Evolutionary conservation across 106 monocot species (phyloP), one percentile per base, ranked within the genome.

Genomic region (Iris macrosiphon): DNA sequence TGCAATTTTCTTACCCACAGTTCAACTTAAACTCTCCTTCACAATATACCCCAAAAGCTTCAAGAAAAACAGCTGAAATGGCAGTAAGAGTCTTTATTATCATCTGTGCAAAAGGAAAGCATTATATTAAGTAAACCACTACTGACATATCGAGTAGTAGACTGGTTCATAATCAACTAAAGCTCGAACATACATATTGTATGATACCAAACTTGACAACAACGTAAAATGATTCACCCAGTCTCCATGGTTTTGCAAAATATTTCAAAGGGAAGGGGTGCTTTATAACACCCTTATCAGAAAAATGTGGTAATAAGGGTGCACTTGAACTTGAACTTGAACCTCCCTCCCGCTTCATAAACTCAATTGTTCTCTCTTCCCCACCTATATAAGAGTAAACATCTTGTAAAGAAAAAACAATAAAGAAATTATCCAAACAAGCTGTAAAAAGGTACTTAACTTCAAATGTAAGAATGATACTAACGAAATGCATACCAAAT

Each of bases 231-330:
- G 75, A 74, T 59, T 64, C 64, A 33, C 83, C 93, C 49, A 94
- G 27, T 72, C 67, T 88, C 93, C 93, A 94, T 22, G 88, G 93
- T 59, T 76, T 88, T 49, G 85, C 24, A 26, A 94, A 55, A 68
- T 64, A 82, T 16, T 84, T 94, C 63, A 94, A 66, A 37, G 93
- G 93, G 49, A 94, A 94, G 33, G 62, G 93, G 66, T 94, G 93
- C 49, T 94, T 78, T 59, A 94, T 64, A 51, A 94, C 47, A 40
- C 88, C 88, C 58, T 74, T 88, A 31, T 71, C 75, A 61, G 72
- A 73, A 53, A 42, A 15, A 55, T 65, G 49, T 12, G 67, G 40
- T 26, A 94, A 58, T 7, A 94, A 65, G 7, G 93, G 81, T 34
- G 62, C 66, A 52, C 49, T 63, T 19, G 80, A 69, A 75, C n/a